Evolutionary conservation across 148 eudicot genomes (phyloP).

Genomic region (Selenicereus undatus): DNA sequence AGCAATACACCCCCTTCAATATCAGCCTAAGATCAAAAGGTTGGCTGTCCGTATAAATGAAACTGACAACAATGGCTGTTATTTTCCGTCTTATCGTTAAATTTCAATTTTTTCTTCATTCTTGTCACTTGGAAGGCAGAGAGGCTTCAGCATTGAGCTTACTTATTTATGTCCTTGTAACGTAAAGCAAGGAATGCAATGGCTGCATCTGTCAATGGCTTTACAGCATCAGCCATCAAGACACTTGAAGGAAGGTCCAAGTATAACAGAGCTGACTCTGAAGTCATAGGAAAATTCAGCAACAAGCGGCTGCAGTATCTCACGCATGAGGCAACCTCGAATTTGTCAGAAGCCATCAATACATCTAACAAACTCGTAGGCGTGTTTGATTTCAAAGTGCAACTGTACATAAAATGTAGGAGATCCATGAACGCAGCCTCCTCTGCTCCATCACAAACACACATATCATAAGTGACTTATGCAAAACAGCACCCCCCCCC

Average conservation of each 20-base stretch:
- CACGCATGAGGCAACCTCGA: slow-evolving; percentile 79
- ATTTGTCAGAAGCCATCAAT: slow-evolving; percentile 82
- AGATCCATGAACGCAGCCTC: slow-evolving; percentile 88
- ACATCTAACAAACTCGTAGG: slow-evolving; percentile 69
- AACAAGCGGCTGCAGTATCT: slow-evolving; percentile 59
- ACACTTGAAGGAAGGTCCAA: slow-evolving; percentile 63
- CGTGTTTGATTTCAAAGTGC: slow-evolving; percentile 38
- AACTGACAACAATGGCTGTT: background rate
- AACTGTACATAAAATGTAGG: slow-evolving; percentile 67
- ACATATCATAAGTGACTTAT: background rate
- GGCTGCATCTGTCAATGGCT: slow-evolving; percentile 65
- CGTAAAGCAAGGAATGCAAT: slow-evolving; percentile 53
- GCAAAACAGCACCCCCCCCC: background rate
- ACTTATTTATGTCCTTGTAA: slow-evolving; percentile 67
- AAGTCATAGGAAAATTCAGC: slow-evolving; percentile 55
- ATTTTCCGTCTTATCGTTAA: too few species aligned
- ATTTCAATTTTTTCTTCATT: background rate
- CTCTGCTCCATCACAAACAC: slow-evolving; percentile 44
- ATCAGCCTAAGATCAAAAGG: background rate
- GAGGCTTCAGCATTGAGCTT: slow-evolving; percentile 21
- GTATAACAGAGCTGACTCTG: slow-evolving; percentile 72
- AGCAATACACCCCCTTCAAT: background rate
- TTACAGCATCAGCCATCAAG: slow-evolving; percentile 62
- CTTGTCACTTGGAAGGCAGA: background rate
- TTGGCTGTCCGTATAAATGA: background rate